A percentile compares a stretch with the other conserved stretches of the same genome.
Conservation (phyloP, 2,329 filamentous ascomycete genomes). For the Phialocephala subalpina region DNA sequence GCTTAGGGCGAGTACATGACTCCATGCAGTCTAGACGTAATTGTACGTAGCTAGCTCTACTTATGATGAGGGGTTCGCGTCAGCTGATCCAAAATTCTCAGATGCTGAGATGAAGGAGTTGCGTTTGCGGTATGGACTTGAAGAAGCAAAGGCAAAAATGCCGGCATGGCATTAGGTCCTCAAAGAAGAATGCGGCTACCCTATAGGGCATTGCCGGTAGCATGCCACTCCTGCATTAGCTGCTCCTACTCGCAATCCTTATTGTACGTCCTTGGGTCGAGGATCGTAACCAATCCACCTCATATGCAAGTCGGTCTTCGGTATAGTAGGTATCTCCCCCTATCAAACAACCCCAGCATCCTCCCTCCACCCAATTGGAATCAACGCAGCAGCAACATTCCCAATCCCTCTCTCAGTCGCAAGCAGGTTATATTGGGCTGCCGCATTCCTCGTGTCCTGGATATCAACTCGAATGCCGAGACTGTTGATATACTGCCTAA, state of each 20-base stretch:
- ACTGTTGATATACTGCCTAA: constrained; percentile 74
- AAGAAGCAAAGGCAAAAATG: background rate
- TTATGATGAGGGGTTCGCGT: background rate
- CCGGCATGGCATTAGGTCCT: no score
- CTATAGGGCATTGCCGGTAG: background rate
- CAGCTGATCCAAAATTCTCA: background rate
- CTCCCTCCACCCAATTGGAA: constrained; percentile 86
- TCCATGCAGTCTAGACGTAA: background rate
- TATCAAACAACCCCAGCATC: constrained; percentile 25
- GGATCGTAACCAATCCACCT: background rate
- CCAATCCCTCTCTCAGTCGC: constrained; percentile 91
- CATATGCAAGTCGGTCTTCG: background rate
- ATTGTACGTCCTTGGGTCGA: background rate
- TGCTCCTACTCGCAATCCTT: background rate
- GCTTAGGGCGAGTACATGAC: background rate
- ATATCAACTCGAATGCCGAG: constrained; percentile 89
- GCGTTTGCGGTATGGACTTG: background rate
- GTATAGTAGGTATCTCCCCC: background rate
- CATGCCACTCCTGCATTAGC: background rate
- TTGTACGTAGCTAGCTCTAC: background rate
- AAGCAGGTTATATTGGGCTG: constrained; percentile 91
- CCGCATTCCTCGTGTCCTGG: constrained; percentile 91
- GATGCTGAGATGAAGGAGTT: background rate
- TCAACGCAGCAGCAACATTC: constrained; percentile 85
- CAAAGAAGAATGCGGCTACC: no score